Base-by-base conservation (phyloP, 2,329 filamentous ascomycete genomes). In the Talaromyces sp. region DNA sequence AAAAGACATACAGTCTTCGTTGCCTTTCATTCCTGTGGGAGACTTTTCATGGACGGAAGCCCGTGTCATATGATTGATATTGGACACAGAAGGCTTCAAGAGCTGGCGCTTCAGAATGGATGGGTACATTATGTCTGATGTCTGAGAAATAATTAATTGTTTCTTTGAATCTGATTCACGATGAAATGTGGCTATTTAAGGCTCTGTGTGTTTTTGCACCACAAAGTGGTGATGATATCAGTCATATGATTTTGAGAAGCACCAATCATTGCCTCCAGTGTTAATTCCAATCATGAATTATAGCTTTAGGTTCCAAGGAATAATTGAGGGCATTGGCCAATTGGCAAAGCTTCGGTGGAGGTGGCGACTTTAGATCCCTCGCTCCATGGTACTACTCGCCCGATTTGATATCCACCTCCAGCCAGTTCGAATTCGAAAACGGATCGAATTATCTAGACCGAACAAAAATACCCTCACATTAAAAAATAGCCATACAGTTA, bases 401-500 rank as follows among this genome's bases (percentile, higher is more conserved):
- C 24, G 17, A 16, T 32, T 42, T n/a, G 29, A 32, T n/a, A n/a
- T 43, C n/a, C 24, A 27, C 9, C 24, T 27, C 24, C 24, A 27
- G 4, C 9, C 24, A 27, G 24, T n/a, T n/a, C n/a, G n/a, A n/a
- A n/a, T n/a, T n/a, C n/a, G n/a, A n/a, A n/a, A n/a, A n/a, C n/a
- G n/a, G n/a, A n/a, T n/a, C n/a, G n/a, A n/a, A n/a, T n/a, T n/a
- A n/a, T n/a, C 13, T 13, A 32, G 13, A 7, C 29, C 7, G 7
- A 32, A 32, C 7, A 32, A 7, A 32, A 32, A 13, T 7, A 32
- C 7, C 29, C 13, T 32, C 42, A 20, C 17, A 43, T 40, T 62
- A 76, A 40, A 76, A 76, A 16, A 76, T 73, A 3, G 73, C 74
- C 65, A 75, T 76, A 42, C 70, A 73, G 52, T 77, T 77, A 24